Conservation (phyloP, 2,329 filamentous ascomycete genomes). For the Diplocarpon rosae region DNA sequence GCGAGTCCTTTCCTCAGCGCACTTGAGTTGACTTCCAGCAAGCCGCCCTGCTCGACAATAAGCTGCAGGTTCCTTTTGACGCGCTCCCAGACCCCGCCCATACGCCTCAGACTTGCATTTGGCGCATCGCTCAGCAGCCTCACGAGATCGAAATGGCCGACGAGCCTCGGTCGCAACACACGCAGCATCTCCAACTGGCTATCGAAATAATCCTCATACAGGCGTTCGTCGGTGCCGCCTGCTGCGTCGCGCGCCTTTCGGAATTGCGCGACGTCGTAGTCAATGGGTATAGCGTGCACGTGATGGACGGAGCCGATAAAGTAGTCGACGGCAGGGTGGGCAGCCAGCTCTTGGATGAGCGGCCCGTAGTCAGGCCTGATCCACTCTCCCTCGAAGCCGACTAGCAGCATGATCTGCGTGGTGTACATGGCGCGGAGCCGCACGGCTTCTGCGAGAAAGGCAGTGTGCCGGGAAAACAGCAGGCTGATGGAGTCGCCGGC, state of each 20-base stretch:
- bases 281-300: constrained; percentile 75
- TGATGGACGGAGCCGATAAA: constrained; percentile 93
- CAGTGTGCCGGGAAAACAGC: constrained; percentile 48
- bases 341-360: constrained; percentile 47
- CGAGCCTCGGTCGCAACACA: constrained; percentile 59
- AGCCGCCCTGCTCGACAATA: constrained; percentile 62
- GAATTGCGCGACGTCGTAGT: constrained; percentile 66
- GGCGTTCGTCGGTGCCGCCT: constrained; percentile 55
- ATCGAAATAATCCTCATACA: constrained; percentile 83
- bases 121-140: constrained; percentile 65
- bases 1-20: constrained; percentile 79
- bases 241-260: constrained; percentile 26
- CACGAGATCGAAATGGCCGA: constrained; percentile 92
- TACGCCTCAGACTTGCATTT: constrained; percentile 42
- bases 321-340: constrained; percentile 62
- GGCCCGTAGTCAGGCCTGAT: constrained; percentile 56
- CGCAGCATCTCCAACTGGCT: constrained; percentile 72
- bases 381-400: constrained; percentile 92
- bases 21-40: constrained; percentile 83
- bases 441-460: constrained; percentile 65
- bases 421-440: constrained; percentile 63
- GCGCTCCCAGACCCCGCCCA: constrained; percentile 57
- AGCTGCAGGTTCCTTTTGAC: constrained; percentile 64
- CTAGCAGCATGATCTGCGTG: constrained; percentile 61
- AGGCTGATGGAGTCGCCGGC: constrained; percentile 33